Evolutionary conservation across 139 green algal genomes (phyloP).

Genomic region (Tetradesmus lagerheimii): DNA sequence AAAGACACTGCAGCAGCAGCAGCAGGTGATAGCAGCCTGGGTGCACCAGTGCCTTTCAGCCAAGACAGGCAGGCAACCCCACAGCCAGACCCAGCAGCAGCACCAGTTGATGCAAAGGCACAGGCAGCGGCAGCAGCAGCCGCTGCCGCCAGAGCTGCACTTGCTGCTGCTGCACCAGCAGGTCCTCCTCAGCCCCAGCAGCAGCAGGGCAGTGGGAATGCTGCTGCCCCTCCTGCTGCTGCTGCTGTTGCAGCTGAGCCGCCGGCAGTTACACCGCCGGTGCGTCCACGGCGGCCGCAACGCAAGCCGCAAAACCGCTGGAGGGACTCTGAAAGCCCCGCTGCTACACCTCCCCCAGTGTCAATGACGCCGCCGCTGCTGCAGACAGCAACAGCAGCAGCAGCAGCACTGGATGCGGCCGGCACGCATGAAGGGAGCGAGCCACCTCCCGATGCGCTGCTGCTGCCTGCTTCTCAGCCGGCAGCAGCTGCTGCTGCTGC

Average conservation of each 20-base stretch:
- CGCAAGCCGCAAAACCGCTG: background rate
- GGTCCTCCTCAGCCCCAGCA: background rate
- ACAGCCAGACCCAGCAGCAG: background rate
- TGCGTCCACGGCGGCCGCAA: background rate
- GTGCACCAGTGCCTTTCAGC: background rate
- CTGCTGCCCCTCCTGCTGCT: background rate
- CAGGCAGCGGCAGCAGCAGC: background rate
- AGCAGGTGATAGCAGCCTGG: background rate
- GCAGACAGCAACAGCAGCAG: background rate
- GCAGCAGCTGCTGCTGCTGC: background rate
- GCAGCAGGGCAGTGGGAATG: background rate
- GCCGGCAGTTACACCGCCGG: background rate
- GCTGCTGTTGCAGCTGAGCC: background rate
- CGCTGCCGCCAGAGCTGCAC: background rate
- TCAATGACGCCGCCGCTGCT: background rate
- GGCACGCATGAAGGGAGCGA: background rate
- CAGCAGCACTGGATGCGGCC: background rate
- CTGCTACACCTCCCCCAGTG: background rate
- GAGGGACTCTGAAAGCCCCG: conserved; percentile 15
- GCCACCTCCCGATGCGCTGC: background rate
- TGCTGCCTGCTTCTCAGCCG: background rate
- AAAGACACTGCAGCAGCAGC: background rate
- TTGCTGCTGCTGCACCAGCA: background rate
- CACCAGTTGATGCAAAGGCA: conserved; percentile 16
- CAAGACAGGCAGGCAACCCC: background rate